phyloP scores from a whole-genome alignment of 2,329 filamentous ascomycete species.

The Monilinia fructigena region DNA sequence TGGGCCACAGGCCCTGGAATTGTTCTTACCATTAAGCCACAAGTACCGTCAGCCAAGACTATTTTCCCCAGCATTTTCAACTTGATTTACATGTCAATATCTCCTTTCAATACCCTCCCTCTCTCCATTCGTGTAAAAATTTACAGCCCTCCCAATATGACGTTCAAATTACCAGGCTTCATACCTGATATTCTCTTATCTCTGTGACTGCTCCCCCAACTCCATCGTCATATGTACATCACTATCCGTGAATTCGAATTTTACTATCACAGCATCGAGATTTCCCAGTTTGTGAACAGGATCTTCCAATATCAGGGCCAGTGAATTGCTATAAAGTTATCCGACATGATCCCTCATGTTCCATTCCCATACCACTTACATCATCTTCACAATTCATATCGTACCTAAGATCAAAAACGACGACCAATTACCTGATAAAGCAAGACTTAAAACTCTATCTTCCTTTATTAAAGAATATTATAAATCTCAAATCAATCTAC shows the following conservation, averaged over 20 bases:
- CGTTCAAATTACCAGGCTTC: not conserved
- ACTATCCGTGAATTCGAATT: not conserved
- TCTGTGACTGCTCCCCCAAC: not conserved
- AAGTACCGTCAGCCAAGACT: conserved; percentile 18
- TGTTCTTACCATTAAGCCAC: not conserved
- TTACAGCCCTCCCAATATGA: not conserved
- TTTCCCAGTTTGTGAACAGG: conserved; percentile 9
- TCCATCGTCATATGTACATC: conserved; percentile 14
- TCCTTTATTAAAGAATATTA: conserved; percentile 18
- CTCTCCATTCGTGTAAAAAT: conserved; percentile 7
- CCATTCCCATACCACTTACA: not conserved
- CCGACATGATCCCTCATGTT: not conserved
- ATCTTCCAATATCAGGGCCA: not conserved
- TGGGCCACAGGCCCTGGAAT: conserved; percentile 15
- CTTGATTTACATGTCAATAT: not conserved
- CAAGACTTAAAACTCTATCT: conserved; percentile 12
- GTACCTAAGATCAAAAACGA: not conserved
- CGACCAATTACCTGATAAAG: conserved; percentile 9
- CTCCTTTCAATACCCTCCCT: not conserved
- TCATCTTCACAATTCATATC: conserved; percentile 1
- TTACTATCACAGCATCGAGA: not conserved
- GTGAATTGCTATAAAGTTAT: conserved; percentile 5
- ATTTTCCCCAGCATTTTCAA: not conserved
- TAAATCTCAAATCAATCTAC: not conserved
- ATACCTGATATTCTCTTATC: not conserved